A percentile compares a stretch with the other conserved stretches of the same genome.
Evolutionary conservation across 176 grass and related monocot genomes (phyloP).

Genomic region (Oryza officinalis): DNA sequence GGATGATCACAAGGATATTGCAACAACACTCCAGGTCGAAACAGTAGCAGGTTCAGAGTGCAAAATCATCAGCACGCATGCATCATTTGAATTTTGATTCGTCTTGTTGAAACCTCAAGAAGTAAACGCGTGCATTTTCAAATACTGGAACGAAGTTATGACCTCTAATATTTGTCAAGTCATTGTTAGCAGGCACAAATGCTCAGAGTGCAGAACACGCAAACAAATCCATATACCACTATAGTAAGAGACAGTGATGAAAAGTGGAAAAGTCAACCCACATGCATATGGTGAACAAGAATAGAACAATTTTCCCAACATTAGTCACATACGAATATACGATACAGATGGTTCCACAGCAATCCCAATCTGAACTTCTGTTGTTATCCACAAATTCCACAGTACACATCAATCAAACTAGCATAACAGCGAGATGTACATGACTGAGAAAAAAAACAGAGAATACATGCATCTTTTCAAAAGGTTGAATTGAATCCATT

Average conservation of each 20-base stretch:
- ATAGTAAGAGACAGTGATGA: neutral
- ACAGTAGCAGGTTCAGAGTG: neutral
- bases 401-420: neutral
- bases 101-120: neutral
- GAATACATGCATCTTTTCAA: constrained; percentile 7
- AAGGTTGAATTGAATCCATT: constrained; percentile 20
- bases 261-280: neutral
- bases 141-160: neutral
- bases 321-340: neutral
- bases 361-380: neutral
- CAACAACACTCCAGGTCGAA: too few relatives aligned
- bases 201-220: neutral
- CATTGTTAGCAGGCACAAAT: neutral
- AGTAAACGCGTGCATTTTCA: neutral
- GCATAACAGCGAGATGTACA: constrained; percentile 5
- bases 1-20: too few relatives aligned
- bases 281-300: neutral
- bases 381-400: neutral
- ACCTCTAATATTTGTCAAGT: neutral
- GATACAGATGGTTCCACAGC: neutral
- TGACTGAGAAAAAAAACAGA: neutral
- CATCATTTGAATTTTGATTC: neutral
- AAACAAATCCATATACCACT: neutral
- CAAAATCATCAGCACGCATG: neutral
- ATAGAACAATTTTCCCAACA: neutral